Evolutionary conservation across 2,329 filamentous ascomycete genomes (phyloP), one percentile per base, ranked within the genome.

Genomic region (Scytalidium sp.): DNA sequence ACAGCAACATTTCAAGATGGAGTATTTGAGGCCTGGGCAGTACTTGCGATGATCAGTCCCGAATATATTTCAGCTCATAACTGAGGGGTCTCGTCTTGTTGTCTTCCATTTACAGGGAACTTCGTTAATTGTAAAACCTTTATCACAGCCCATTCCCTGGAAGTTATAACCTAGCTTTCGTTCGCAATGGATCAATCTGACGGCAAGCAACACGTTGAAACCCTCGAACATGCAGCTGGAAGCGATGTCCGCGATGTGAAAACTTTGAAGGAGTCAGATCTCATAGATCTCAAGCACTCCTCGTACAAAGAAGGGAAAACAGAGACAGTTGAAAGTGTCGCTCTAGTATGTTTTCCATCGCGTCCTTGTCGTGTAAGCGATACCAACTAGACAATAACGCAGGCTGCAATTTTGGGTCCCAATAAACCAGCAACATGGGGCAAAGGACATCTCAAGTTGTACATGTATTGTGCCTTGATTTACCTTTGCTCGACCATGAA

Each of bases 401-500:
- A 29, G 25, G 25, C 25, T 29, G 25, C 25, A 29, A 29, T 29
- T 8, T 13, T 29, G 13, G 25, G 25, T 8, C 25, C 25, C 25
- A 29, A 29, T 29, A 29, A 29, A 13, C 25, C 25, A 13, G 25
- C 25, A 29, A 29, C 49, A 40, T 50, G 43, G 44, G 49, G 49
- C n/a, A 41, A 43, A 9, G 49, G 49, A 17, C 39, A 43, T 19
- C 17, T 19, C 15, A 48, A 61, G 49, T 51, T 63, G 44, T 64
- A 64, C 44, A 50, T 43, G 27, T 56, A 60, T 47, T 64, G 60
- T 46, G 53, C 58, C 43, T 27, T 64, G 40, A 55, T 54, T 6
- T 58, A 58, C 36, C 41, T 58, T 19, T 50, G 55, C 57, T 69
- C 68, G 29, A 73, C 70, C n/a, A 70, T 70, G 66, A 75, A 75